phyloP scores from a whole-genome alignment of 441 rosid species.

The Populus hybrid region DNA sequence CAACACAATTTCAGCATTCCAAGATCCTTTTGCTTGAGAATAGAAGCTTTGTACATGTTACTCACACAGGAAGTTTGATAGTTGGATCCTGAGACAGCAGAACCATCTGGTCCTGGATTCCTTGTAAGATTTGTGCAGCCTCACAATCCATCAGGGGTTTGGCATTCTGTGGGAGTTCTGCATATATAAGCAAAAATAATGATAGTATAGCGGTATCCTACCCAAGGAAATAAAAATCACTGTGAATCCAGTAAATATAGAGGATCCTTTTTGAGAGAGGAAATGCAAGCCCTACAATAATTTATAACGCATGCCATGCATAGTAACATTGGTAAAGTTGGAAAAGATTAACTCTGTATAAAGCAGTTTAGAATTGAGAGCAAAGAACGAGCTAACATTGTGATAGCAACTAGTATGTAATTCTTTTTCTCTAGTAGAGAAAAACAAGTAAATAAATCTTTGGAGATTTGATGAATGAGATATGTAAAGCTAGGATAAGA shows the following conservation, averaged over 20 bases:
- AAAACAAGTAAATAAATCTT: background rate
- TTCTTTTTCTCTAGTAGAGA: background rate
- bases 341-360: background rate
- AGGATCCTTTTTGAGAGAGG: background rate
- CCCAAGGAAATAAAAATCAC: background rate
- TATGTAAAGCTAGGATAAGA: background rate
- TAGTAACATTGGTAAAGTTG: background rate
- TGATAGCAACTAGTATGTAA: background rate
- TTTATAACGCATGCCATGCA: background rate
- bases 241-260: background rate
- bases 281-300: background rate
- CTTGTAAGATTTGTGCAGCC: constrained; percentile 61
- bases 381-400: background rate
- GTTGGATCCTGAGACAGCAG: constrained; percentile 67
- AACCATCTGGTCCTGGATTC: constrained; percentile 76
- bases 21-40: constrained; percentile 2
- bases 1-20: constrained; percentile 16
- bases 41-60: constrained; percentile 18
- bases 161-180: constrained; percentile 71
- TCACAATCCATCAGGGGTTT: constrained; percentile 82
- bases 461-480: background rate
- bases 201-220: background rate
- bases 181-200: constrained; percentile 10
- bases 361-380: background rate
- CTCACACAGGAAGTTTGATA: constrained; percentile 73